Evolutionary conservation across 2,329 filamentous ascomycete genomes (phyloP).

Genomic region (Botrytis deweyae): DNA sequence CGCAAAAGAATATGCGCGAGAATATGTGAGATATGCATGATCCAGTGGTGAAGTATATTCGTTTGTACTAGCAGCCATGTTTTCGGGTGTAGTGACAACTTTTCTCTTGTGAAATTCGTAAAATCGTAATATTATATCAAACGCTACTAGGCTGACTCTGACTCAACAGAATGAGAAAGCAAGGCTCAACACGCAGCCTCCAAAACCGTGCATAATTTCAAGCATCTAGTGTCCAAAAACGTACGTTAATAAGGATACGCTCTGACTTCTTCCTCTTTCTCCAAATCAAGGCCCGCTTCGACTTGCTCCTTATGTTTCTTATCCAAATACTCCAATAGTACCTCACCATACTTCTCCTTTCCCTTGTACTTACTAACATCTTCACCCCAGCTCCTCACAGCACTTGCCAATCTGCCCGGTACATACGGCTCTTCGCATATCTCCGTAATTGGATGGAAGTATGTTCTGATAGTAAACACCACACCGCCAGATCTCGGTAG

Average conservation of each 20-base stretch:
- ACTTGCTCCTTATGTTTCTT: slow-evolving; percentile 71
- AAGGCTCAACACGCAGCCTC: neutral
- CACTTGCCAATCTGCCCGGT: slow-evolving; percentile 73
- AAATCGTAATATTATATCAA: neutral
- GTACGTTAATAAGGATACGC: slow-evolving; percentile 56
- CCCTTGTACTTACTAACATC: slow-evolving; percentile 79
- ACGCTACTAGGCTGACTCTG: neutral
- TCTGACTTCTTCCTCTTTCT: slow-evolving; percentile 57
- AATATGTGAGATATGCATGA: neutral
- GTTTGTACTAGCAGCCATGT: too few relatives aligned
- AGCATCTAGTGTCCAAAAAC: neutral
- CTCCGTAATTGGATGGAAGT: slow-evolving; percentile 55
- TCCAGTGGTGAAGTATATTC: neutral
- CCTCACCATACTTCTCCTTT: slow-evolving; percentile 67
- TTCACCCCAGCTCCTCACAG: slow-evolving; percentile 76
- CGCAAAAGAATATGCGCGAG: neutral
- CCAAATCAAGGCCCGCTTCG: slow-evolving; percentile 60
- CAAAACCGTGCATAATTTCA: neutral
- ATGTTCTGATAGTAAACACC: slow-evolving; percentile 64
- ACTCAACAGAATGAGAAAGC: neutral
- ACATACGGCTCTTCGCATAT: slow-evolving; percentile 68
- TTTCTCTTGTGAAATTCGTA: neutral
- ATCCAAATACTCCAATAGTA: slow-evolving; percentile 76
- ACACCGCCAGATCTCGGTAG: slow-evolving; percentile 54
- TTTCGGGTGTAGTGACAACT: neutral